Conservation (phyloP, 129 eudicot species). For the Kitagawia praeruptora region DNA sequence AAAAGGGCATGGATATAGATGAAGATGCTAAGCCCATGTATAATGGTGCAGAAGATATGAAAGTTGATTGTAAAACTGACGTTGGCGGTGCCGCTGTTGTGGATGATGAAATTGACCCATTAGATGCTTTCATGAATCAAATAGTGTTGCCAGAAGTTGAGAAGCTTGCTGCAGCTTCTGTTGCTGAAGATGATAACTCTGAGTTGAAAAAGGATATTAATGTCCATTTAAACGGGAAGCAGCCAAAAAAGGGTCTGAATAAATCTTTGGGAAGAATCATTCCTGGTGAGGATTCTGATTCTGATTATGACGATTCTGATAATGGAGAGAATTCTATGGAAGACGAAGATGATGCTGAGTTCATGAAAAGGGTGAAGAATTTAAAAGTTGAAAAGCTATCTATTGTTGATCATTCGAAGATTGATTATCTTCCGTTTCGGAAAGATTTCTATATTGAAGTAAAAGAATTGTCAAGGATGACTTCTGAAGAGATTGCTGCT, state of each 20-base stretch:
- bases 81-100: slow-evolving; percentile 24
- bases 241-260: slow-evolving; percentile 32
- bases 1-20: slow-evolving; percentile 41
- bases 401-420: slow-evolving; percentile 28
- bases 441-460: slow-evolving; percentile 27
- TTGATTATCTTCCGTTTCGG: slow-evolving; percentile 21
- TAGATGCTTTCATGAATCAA: slow-evolving; percentile 78
- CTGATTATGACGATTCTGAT: slow-evolving; percentile 39
- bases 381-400: slow-evolving; percentile 23
- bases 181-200: slow-evolving; percentile 18
- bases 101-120: slow-evolving; percentile 69
- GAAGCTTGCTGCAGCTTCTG: slow-evolving; percentile 36
- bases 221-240: slow-evolving; percentile 14
- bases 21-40: slow-evolving; percentile 23
- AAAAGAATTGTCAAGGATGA: slow-evolving; percentile 23
- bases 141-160: slow-evolving; percentile 81
- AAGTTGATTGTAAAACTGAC: slow-evolving; percentile 30
- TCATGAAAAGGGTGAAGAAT: slow-evolving; percentile 29
- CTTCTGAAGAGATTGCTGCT: slow-evolving; percentile 9
- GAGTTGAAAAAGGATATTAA: slow-evolving; percentile 31
- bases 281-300: slow-evolving; percentile 69
- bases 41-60: slow-evolving; percentile 28
- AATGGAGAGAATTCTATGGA: slow-evolving; percentile 29
- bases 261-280: slow-evolving; percentile 63
- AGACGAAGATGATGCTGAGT: slow-evolving; percentile 30